Evolutionary conservation across 2,329 filamentous ascomycete genomes (phyloP).

Genomic region (Fusarium sp.): DNA sequence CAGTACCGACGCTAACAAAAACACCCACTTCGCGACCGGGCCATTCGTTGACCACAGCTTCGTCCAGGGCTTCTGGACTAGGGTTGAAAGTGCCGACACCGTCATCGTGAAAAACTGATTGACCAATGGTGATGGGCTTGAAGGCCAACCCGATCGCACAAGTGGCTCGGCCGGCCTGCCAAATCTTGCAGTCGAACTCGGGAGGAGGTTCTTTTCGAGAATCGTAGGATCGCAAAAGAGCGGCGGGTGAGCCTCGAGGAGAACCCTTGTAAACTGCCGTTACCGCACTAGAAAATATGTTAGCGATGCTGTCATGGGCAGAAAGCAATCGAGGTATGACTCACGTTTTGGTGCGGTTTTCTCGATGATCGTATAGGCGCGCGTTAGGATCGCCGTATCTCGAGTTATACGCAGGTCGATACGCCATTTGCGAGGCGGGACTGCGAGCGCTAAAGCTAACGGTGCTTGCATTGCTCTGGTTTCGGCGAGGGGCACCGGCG

Average conservation of each 20-base stretch:
- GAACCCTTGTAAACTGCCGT: conserved; percentile 92
- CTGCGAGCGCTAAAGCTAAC: conserved; percentile 81
- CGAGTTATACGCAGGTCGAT: conserved; percentile 60
- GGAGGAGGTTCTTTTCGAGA: conserved; percentile 90
- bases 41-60: conserved; percentile 93
- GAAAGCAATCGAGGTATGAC: conserved; percentile 46
- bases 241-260: conserved; percentile 70
- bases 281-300: conserved; percentile 71
- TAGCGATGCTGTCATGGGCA: neutral
- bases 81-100: conserved; percentile 93
- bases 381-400: conserved; percentile 86
- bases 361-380: conserved; percentile 84
- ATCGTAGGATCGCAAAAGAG: conserved; percentile 90
- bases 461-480: conserved; percentile 81
- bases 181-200: conserved; percentile 94
- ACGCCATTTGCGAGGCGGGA: conserved; percentile 63
- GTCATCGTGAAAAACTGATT: conserved; percentile 94
- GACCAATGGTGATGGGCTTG: conserved; percentile 93
- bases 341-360: conserved; percentile 90
- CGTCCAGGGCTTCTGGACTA: conserved; percentile 83
- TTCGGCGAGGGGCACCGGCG: conserved; percentile 63
- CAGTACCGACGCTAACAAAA: conserved; percentile 94
- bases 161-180: conserved; percentile 96
- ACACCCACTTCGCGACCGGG: conserved; percentile 92
- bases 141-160: conserved; percentile 91